Evolutionary conservation across 352 stramenopile species (phyloP), one percentile per base, ranked within the genome.

Genomic region (Aphanomyces cochlioides): DNA sequence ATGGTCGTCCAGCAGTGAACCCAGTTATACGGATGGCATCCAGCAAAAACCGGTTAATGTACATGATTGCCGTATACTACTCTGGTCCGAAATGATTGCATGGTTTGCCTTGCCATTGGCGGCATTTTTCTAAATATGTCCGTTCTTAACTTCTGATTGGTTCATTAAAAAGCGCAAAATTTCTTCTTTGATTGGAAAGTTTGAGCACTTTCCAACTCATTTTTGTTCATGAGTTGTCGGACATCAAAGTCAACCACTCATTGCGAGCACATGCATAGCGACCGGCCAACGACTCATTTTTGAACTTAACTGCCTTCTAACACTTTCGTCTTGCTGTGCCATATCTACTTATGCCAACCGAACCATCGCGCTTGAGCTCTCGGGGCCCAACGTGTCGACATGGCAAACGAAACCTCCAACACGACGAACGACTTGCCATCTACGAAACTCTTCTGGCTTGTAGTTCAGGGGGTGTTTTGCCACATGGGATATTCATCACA

Each of bases 391-490:
- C n/a, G 1, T 2, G 13, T 19, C 45, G n/a, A 53, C 45, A 19
- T 53, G 45, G 45, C 45, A 15, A 53, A 15, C 45, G 45, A 19
- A 53, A 53, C 13, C 45, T 2, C 45, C 13, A 1, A 15, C 13
- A 53, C 45, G 45, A 15, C 45, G 45, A 53, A 19, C 45, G 45
- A 15, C 13, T 1, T 53, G 1, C 45, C 45, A 53, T 53, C 45
- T 53, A 53, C 45, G 45, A 53, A 53, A 53, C 45, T 15, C 45
- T 53, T 19, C 45, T 53, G n/a, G 45, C 45, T 53, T 19, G n/a
- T 19, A 53, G 45, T 19, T 15, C n/a, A 53, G 45, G n/a, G 13
- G 45, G 45, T 15, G n/a, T 19, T 2, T 19, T 53, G 13, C 45
- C 45, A 53, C 45, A 53, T 53, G 45, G 45, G 2, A n/a, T 15